These are phyloP conservation scores for Cyberlindnera amylophila DNA, from an alignment of 805 yeast species.

Conservation along the genomic window DNA sequence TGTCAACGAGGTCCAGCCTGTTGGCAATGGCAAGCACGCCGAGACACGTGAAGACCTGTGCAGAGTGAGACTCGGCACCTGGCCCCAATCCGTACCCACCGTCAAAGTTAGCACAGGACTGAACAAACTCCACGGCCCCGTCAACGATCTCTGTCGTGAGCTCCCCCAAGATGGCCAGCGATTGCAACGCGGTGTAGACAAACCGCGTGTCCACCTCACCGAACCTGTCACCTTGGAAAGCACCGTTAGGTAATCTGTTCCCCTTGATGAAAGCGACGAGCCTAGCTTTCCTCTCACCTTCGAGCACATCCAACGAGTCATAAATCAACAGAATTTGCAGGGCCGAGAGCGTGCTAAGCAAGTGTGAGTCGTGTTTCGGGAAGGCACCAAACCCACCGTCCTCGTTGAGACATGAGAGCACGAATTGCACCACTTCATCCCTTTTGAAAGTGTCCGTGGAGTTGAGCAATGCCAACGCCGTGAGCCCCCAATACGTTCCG, in stretches of 20 bases:
- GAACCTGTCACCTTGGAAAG: constrained; percentile 84
- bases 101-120: constrained; percentile 80
- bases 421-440: constrained; percentile 63
- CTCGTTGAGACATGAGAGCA: constrained; percentile 58
- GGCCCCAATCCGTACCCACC: constrained; percentile 95
- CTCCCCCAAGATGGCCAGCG: constrained; percentile 64
- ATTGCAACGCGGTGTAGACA: constrained; percentile 75
- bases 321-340: constrained; percentile 73
- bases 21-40: constrained; percentile 73
- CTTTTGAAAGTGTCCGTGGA: constrained; percentile 54
- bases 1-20: constrained; percentile 44
- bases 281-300: constrained; percentile 20
- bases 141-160: constrained; percentile 53
- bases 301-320: constrained; percentile 48
- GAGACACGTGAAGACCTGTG: constrained; percentile 83
- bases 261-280: constrained; percentile 36
- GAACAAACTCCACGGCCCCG: constrained; percentile 62
- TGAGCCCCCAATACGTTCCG: constrained; percentile 94
- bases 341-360: constrained; percentile 81
- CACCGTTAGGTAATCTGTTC: constrained; percentile 49
- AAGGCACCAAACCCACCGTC: constrained; percentile 87
- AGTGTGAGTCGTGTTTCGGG: constrained; percentile 85
- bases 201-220: constrained; percentile 95
- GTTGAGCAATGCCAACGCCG: constrained; percentile 62
- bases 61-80: constrained; percentile 94